These are phyloP conservation scores for Pythium oligandrum DNA, from an alignment of 352 stramenopile species.

Conservation along the genomic window DNA sequence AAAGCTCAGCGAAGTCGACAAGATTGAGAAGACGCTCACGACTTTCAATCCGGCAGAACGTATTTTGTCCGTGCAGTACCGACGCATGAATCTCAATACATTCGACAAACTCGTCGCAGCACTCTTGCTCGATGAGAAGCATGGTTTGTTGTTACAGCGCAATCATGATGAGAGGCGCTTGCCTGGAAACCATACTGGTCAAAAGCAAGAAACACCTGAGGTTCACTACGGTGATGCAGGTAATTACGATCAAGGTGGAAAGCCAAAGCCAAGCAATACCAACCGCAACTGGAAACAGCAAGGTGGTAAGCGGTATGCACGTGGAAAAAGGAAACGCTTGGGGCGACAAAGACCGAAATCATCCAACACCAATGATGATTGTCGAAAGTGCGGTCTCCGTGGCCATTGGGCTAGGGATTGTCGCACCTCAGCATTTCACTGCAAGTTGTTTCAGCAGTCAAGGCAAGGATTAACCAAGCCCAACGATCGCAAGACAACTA, in stretches of 20 bases:
- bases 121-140: conserved; percentile 11
- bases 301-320: background rate
- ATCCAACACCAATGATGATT: background rate
- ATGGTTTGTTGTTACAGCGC: conserved; percentile 10
- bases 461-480: background rate
- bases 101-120: conserved; percentile 13
- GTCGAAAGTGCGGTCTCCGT: conserved; percentile 7
- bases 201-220: background rate
- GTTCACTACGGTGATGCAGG: conserved; percentile 5
- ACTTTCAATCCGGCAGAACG: conserved; percentile 3
- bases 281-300: background rate
- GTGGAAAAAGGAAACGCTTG: background rate
- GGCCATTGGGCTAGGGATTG: conserved; percentile 5
- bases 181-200: background rate
- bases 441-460: conserved; percentile 12
- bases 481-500: conserved; percentile 3
- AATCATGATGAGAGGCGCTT: conserved; percentile 13
- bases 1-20: background rate
- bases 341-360: background rate
- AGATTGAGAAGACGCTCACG: conserved; percentile 4
- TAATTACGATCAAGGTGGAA: too few species aligned
- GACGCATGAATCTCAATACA: conserved; percentile 7
- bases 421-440: conserved; percentile 4
- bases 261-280: too few species aligned
- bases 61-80: conserved; percentile 8